Conservation (phyloP, 352 stramenopile species). For the Phytophthora pluvialis region DNA sequence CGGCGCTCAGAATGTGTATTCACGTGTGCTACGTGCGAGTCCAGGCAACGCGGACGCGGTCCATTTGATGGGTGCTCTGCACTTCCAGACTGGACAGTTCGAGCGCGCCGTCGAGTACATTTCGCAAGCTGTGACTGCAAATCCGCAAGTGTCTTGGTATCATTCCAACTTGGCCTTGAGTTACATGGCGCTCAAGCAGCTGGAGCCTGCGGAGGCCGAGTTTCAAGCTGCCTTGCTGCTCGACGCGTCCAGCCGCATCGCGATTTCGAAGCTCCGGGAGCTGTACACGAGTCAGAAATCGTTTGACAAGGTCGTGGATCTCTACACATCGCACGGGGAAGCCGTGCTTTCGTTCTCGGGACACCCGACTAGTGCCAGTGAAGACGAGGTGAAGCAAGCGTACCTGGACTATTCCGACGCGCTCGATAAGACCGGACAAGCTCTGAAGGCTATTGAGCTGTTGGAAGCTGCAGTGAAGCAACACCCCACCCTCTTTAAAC, state of each 20-base stretch:
- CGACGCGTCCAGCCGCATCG: constrained; percentile 21
- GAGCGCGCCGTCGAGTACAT: constrained; percentile 29
- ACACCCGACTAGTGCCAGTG: background rate
- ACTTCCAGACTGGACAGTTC: constrained; percentile 31
- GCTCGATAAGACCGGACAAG: constrained; percentile 29
- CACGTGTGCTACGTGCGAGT: constrained; percentile 39
- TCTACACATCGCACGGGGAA: constrained; percentile 36
- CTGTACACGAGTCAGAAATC: constrained; percentile 29
- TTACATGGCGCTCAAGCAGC: constrained; percentile 18
- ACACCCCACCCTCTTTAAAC: constrained; percentile 45
- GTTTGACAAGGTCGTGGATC: constrained; percentile 30
- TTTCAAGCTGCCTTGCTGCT: constrained; percentile 26
- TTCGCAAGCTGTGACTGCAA: constrained; percentile 16
- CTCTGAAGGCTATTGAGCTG: constrained; percentile 42
- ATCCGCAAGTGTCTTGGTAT: constrained; percentile 40
- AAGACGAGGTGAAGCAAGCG: constrained; percentile 36
- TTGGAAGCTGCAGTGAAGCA: constrained; percentile 30
- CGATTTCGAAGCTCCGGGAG: constrained; percentile 26
- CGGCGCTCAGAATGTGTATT: constrained; percentile 47
- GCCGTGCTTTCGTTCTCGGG: constrained; percentile 10
- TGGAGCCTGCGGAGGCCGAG: constrained; percentile 24
- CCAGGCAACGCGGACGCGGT: constrained; percentile 43
- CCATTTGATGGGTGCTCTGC: constrained; percentile 55
- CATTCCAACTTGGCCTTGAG: constrained; percentile 38
- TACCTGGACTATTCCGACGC: constrained; percentile 55